Conservation (phyloP, 1,284 basidiomycete species). For the Xerocomus minutiporus region DNA sequence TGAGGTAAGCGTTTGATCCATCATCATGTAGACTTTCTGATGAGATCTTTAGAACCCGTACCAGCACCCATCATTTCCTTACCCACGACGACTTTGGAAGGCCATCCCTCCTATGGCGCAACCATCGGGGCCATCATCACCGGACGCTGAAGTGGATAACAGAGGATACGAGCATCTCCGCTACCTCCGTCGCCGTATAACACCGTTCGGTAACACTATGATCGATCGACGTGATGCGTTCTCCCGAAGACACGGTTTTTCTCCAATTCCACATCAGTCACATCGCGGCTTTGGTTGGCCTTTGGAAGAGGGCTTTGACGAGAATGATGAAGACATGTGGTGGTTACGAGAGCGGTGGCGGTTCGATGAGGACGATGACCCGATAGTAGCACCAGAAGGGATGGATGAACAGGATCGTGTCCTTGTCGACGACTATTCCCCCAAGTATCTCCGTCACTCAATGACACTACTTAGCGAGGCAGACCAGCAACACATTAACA, state of each 20-base stretch:
- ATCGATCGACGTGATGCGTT: slow-evolving; percentile 66
- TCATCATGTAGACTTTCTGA: neutral
- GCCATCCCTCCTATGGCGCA: slow-evolving; percentile 37
- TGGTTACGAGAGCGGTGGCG: slow-evolving; percentile 61
- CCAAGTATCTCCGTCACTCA: slow-evolving; percentile 54
- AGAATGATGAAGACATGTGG: slow-evolving; percentile 40
- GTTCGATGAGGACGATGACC: slow-evolving; percentile 63
- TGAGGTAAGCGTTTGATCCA: slow-evolving; percentile 50
- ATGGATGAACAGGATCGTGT: slow-evolving; percentile 63
- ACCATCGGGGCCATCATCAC: slow-evolving; percentile 35
- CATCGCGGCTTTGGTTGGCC: slow-evolving; percentile 11
- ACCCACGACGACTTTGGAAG: slow-evolving; percentile 61
- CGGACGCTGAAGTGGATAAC: slow-evolving; percentile 32
- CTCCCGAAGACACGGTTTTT: slow-evolving; percentile 25
- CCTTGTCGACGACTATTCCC: slow-evolving; percentile 65
- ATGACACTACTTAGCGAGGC: slow-evolving; percentile 51
- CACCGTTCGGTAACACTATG: slow-evolving; percentile 77
- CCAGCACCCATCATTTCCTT: slow-evolving; percentile 47
- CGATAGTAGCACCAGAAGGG: slow-evolving; percentile 54
- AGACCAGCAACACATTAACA: slow-evolving; percentile 42
- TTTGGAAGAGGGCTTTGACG: slow-evolving; percentile 31
- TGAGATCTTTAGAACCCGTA: slow-evolving; percentile 50
- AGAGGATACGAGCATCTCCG: slow-evolving; percentile 40
- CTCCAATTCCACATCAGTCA: slow-evolving; percentile 10
- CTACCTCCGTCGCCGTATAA: slow-evolving; percentile 65